phyloP scores from a whole-genome alignment of 106 monocot species.

The Platanthera zijinensis region DNA sequence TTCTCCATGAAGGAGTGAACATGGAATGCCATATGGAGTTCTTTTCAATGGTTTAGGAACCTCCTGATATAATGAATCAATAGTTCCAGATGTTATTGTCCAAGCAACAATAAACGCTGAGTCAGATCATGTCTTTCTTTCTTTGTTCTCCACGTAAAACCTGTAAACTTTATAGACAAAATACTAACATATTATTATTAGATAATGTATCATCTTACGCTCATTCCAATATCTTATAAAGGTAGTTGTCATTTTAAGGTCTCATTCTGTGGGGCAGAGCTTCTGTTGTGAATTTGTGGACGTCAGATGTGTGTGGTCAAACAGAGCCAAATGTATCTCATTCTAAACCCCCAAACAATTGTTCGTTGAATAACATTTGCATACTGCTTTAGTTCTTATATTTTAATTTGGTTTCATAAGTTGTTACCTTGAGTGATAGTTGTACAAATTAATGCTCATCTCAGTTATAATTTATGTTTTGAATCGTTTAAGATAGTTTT shows the following conservation, averaged over 20 bases:
- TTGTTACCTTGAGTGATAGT: neutral
- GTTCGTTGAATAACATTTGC: too few species aligned
- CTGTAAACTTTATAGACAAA: neutral
- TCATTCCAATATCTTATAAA: neutral
- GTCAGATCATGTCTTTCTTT: constrained; percentile 37
- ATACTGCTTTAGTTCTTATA: neutral
- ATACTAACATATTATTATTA: neutral
- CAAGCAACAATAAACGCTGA: constrained; percentile 85
- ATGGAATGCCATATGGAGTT: constrained; percentile 75
- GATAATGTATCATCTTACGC: neutral
- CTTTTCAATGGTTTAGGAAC: constrained; percentile 85
- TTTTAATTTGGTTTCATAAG: neutral
- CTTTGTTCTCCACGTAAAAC: neutral
- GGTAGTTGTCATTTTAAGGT: neutral
- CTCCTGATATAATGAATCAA: constrained; percentile 65
- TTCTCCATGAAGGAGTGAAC: constrained; percentile 53
- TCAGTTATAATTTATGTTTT: too few species aligned
- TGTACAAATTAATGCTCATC: too few species aligned
- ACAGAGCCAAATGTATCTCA: too few species aligned
- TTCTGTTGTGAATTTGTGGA: too few species aligned
- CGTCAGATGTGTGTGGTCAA: too few species aligned
- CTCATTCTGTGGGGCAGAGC: too few species aligned
- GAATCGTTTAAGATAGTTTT: too few species aligned
- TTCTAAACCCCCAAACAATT: too few species aligned
- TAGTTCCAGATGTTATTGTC: constrained; percentile 58